Percentiles rank a stretch among this genome's conserved stretches.
Conservation (phyloP, 1,284 basidiomycete genomes). For the Inonotus hispidus region DNA sequence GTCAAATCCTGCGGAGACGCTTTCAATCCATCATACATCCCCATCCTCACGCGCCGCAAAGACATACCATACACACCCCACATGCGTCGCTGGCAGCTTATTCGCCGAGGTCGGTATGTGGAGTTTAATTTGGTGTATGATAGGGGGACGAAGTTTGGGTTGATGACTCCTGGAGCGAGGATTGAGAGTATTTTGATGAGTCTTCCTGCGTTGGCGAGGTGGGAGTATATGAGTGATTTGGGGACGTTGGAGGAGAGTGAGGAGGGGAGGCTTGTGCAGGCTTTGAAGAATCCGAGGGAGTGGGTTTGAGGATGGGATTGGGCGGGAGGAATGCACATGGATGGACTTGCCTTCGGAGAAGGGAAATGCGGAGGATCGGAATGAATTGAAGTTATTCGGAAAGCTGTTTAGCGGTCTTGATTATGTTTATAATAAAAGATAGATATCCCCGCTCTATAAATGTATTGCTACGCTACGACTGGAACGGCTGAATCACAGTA, state of each 20-base stretch:
- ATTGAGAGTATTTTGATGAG: conserved; percentile 94
- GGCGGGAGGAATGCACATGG: neutral
- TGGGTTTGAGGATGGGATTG: conserved; percentile 50
- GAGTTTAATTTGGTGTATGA: conserved; percentile 95
- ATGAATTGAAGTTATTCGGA: neutral
- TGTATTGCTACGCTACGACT: neutral
- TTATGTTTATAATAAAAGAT: neutral
- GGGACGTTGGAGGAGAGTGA: conserved; percentile 63
- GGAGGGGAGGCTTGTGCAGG: conserved; percentile 65
- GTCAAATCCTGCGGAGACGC: conserved; percentile 66
- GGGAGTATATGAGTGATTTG: conserved; percentile 90
- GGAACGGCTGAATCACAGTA: neutral
- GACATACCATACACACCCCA: conserved; percentile 54
- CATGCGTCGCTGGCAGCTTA: conserved; percentile 83
- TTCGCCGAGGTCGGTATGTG: conserved; percentile 86
- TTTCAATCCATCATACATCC: conserved; percentile 87
- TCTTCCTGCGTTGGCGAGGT: conserved; percentile 83
- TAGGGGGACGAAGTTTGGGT: conserved; percentile 81
- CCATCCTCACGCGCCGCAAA: conserved; percentile 64
- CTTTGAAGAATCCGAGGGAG: conserved; percentile 63
- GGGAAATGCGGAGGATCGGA: neutral
- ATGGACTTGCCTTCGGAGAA: neutral
- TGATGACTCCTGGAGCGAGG: conserved; percentile 86
- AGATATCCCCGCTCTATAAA: neutral
- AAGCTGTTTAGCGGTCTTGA: neutral